Evolutionary conservation across 495 filamentous ascomycete species (phyloP), one percentile per base, ranked within the genome.

Genomic region (Trichoderma asperelloides): DNA sequence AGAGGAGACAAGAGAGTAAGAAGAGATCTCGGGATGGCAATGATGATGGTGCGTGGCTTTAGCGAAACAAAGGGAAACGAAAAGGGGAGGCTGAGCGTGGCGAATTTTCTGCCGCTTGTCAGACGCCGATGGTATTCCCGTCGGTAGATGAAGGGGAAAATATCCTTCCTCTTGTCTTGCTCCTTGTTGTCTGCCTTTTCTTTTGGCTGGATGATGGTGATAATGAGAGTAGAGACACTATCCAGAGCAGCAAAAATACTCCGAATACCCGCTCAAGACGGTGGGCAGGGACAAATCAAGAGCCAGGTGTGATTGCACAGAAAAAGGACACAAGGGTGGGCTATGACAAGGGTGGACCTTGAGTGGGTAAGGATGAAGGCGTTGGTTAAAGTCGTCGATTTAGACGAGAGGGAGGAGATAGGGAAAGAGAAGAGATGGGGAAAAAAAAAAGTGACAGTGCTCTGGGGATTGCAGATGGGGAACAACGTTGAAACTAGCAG

Each of bases 371-470:
- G 47, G 66, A 68, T 37, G 41, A 49, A 69, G 68, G 62, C 21
- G 63, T 69, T 65, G 40, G 66, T 60, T 60, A 70, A 43, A 66
- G 67, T 71, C 69, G 70, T 65, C 71, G 63, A 12, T 11, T n/a
- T 47, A 13, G 43, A 47, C 43, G 7, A 47, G 43, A 16, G 5
- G 40, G n/a, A n/a, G 40, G 43, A 18, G 43, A 47, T 47, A 18
- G 15, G 43, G 18, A 51, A 5, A 51, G 6, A 51, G 47, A 9
- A 15, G 13, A 51, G 47, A 51, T 23, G 47, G n/a, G 11, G 47
- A 25, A 25, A 16, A 5, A 1, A 47, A 47, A 5, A 12, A 45
- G 1, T 18, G 33, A 7, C 33, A 37, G 33, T 4, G 33, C 9
- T 37, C n/a, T n/a, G n/a, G n/a, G n/a, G n/a, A n/a, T n/a, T n/a